Base-by-base conservation (phyloP, 805 yeast species). In the Candida boidinii region DNA sequence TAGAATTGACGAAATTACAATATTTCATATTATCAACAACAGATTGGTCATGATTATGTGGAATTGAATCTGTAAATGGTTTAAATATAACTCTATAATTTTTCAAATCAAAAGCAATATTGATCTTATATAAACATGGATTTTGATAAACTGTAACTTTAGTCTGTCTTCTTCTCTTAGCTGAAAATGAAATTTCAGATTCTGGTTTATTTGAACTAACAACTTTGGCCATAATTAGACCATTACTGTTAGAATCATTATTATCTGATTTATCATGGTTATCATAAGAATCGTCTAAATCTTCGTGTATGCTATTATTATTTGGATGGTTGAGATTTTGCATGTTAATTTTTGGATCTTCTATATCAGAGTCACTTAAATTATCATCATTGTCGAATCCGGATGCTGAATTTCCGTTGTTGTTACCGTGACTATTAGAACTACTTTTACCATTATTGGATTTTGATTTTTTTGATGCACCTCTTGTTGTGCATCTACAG, bases 401-500 rank as follows among this genome's bases (percentile, higher is more conserved):
- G n/a, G n/a, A n/a, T n/a, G n/a, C n/a, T n/a, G n/a, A n/a, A n/a
- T n/a, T n/a, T n/a, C n/a, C n/a, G n/a, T n/a, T n/a, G n/a, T n/a
- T n/a, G n/a, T n/a, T n/a, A n/a, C n/a, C n/a, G n/a, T n/a, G n/a
- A n/a, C n/a, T n/a, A n/a, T n/a, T n/a, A n/a, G n/a, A n/a, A n/a
- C n/a, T n/a, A n/a, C n/a, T n/a, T n/a, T n/a, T n/a, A 13, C 25
- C 31, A 9, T 22, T 21, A 13, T 23, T 16, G n/a, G 17, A n/a
- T n/a, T 29, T 26, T 15, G 21, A 21, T 23, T 17, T 30, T 7
- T 17, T 3, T 5, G 23, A 17, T 11, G 33, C 18, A 3, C 13
- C 6, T 20, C 33, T 30, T 3, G 28, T 30, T 4, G 33, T 30
- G 16, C 33, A 30, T 24, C 33, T 30, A 17, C 33, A 30, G 7